Evolutionary conservation across 176 grass and related monocot species (phyloP).

Genomic region (Otatea glauca): DNA sequence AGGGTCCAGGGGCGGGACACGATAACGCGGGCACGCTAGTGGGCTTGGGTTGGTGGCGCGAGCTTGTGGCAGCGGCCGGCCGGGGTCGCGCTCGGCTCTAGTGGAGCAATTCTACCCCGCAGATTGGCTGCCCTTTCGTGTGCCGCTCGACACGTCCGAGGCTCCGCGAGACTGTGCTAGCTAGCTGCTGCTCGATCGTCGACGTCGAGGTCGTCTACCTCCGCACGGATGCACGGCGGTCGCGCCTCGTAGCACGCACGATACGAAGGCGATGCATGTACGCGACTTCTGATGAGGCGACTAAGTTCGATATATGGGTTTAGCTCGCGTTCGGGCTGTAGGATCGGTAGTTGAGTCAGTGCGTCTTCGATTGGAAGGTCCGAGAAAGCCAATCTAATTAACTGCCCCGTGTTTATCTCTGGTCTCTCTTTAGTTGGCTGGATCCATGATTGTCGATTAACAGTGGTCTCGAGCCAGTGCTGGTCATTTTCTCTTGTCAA

Average conservation of each 20-base stretch:
- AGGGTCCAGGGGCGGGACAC: neutral
- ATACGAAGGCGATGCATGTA: neutral
- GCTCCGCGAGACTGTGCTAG: neutral
- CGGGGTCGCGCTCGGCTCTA: neutral
- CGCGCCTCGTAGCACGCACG: neutral
- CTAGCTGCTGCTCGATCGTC: neutral
- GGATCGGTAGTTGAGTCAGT: no score
- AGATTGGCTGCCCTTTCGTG: neutral
- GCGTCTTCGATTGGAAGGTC: no score
- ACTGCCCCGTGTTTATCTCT: no score
- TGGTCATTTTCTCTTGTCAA: no score
- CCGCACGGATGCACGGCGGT: neutral
- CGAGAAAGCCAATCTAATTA: no score
- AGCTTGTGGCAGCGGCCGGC: slow-evolving; percentile 38
- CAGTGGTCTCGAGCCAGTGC: no score
- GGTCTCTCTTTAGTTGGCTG: no score
- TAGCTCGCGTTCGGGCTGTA: no score
- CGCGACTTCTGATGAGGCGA: no score
- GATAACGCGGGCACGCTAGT: neutral
- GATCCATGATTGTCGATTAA: no score
- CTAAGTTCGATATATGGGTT: no score
- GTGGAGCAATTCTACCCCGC: slow-evolving; percentile 42
- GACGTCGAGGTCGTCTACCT: neutral
- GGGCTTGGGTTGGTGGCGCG: slow-evolving; percentile 37
- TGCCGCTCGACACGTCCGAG: slow-evolving; percentile 37